Conservation (phyloP, 2,329 filamentous ascomycete species). For the Fusarium tjaetaba region DNA sequence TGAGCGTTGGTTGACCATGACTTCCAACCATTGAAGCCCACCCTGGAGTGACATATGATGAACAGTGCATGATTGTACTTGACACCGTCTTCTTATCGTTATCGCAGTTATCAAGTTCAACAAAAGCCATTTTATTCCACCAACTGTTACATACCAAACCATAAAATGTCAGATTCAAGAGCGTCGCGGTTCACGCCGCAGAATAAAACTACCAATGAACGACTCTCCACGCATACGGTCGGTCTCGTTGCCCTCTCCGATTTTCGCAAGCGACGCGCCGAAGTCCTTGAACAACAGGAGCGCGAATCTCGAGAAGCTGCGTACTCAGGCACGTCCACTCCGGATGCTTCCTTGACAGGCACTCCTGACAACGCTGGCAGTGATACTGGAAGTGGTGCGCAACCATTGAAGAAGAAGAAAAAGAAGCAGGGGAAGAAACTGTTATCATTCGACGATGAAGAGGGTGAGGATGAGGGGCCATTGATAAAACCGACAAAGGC, state of each 20-base stretch:
- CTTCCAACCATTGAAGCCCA: background rate
- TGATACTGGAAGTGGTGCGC: conserved; percentile 42
- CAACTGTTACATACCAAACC: background rate
- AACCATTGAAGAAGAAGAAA: conserved; percentile 50
- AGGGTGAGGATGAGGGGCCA: conserved; percentile 64
- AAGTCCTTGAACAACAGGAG: conserved; percentile 92
- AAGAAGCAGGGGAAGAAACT: conserved; percentile 59
- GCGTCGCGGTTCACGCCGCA: conserved; percentile 77
- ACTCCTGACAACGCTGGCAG: conserved; percentile 58
- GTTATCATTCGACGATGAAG: conserved; percentile 75
- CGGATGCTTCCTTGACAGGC: conserved; percentile 59
- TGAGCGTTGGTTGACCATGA: background rate
- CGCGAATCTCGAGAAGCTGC: conserved; percentile 76
- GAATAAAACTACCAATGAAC: conserved; percentile 79
- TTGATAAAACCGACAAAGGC: conserved; percentile 47
- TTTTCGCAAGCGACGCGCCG: conserved; percentile 93
- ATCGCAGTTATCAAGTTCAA: background rate
- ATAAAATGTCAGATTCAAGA: conserved; percentile 54
- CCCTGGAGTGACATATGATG: background rate
- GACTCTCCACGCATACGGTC: conserved; percentile 86
- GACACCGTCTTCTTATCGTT: conserved; percentile 18
- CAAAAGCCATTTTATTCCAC: background rate
- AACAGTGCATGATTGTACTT: background rate
- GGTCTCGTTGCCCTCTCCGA: conserved; percentile 92
- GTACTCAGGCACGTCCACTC: conserved; percentile 57